Evolutionary conservation across 495 filamentous ascomycete genomes (phyloP).

Genomic region (Aspergillus olivimuriae): DNA sequence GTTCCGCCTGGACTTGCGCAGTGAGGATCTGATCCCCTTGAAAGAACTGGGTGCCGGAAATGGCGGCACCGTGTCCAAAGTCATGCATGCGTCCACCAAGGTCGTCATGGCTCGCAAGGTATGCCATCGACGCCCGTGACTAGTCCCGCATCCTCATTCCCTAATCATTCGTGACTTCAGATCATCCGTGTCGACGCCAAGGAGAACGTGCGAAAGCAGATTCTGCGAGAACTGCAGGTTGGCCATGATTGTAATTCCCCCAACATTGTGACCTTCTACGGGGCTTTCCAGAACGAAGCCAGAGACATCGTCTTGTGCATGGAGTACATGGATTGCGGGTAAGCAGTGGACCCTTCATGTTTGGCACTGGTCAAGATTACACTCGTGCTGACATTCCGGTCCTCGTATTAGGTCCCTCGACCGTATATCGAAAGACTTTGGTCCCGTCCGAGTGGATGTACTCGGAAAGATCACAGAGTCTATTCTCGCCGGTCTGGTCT

Average conservation of each 20-base stretch:
- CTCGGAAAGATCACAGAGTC: constrained; percentile 98
- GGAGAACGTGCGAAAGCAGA: constrained; percentile 90
- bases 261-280: constrained; percentile 95
- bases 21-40: constrained; percentile 85
- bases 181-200: constrained; percentile 98
- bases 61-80: constrained; percentile 96
- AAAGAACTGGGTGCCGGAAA: constrained; percentile 95
- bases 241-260: constrained; percentile 97
- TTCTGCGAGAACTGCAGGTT: constrained; percentile 91
- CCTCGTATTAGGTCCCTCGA: constrained; percentile 69
- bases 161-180: constrained; percentile 36
- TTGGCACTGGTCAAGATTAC: not conserved
- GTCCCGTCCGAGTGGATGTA: constrained; percentile 94
- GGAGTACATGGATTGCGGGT: constrained; percentile 99
- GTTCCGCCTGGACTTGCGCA: constrained; percentile 85
- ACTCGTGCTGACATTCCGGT: constrained; percentile 37
- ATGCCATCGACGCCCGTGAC: constrained; percentile 12
- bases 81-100: constrained; percentile 88
- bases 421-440: constrained; percentile 86
- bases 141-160: not conserved
- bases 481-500: constrained; percentile 87
- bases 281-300: constrained; percentile 90
- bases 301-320: constrained; percentile 99
- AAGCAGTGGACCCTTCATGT: constrained; percentile 23
- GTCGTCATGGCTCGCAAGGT: constrained; percentile 98